phyloP scores from a whole-genome alignment of 768 basidiomycete species.

The Lentinula lateritia region DNA sequence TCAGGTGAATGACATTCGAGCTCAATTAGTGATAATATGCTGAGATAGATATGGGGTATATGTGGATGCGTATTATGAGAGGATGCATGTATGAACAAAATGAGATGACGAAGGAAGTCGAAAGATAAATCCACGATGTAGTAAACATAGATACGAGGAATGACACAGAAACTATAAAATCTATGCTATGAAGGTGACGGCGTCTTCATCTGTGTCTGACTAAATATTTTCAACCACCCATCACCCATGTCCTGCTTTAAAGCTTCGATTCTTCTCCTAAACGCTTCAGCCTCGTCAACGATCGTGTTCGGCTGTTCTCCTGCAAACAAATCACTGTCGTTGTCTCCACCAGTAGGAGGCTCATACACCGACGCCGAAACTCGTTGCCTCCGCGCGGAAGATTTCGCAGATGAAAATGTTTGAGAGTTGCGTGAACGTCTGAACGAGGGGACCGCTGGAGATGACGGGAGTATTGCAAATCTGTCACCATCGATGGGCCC shows the following conservation, averaged over 20 bases:
- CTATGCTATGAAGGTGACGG: constrained; percentile 5
- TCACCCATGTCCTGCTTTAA: constrained; percentile 87
- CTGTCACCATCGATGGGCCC: neutral
- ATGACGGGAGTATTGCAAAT: constrained; percentile 9
- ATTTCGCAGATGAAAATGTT: constrained; percentile 30
- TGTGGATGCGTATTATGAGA: too few relatives aligned
- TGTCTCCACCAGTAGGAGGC: constrained; percentile 27
- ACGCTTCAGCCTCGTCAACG: constrained; percentile 59
- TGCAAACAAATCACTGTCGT: constrained; percentile 11
- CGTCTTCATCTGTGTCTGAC: constrained; percentile 44
- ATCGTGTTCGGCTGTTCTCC: constrained; percentile 12
- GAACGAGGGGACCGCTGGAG: constrained; percentile 11
- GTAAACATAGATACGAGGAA: neutral
- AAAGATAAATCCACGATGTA: too few relatives aligned
- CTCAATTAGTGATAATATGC: too few relatives aligned
- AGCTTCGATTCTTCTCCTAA: constrained; percentile 74
- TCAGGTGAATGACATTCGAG: too few relatives aligned
- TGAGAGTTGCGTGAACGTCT: constrained; percentile 17
- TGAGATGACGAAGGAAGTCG: too few relatives aligned
- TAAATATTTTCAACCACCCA: constrained; percentile 82
- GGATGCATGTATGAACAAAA: too few relatives aligned
- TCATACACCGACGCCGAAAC: constrained; percentile 64
- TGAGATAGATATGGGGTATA: too few relatives aligned
- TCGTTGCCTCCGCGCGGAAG: constrained; percentile 43
- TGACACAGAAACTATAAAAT: neutral